phyloP scores from a whole-genome alignment of 2,329 filamentous ascomycete genomes.

The Plectosphaerella cucumerina region DNA sequence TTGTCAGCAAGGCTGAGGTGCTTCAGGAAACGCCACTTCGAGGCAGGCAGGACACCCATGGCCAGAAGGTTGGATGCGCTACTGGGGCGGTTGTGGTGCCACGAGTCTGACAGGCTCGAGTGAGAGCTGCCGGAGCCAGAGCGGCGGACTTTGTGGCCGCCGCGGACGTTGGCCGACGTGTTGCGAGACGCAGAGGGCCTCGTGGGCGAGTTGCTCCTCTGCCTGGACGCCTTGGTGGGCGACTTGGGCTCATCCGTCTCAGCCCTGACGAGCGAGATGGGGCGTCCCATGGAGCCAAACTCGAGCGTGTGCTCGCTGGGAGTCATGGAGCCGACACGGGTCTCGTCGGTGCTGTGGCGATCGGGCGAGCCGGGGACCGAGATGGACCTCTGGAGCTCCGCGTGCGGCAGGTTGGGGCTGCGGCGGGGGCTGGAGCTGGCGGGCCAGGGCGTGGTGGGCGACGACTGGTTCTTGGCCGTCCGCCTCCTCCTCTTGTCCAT shows the following conservation, averaged over 20 bases:
- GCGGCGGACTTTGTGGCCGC: constrained; percentile 71
- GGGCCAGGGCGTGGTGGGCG: constrained; percentile 69
- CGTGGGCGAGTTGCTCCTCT: constrained; percentile 75
- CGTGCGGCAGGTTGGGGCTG: constrained; percentile 60
- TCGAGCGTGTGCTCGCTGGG: constrained; percentile 46
- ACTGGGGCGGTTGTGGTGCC: constrained; percentile 54
- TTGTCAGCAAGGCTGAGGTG: constrained; percentile 93
- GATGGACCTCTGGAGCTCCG: constrained; percentile 63
- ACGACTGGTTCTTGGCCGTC: constrained; percentile 80
- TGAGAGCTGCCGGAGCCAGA: constrained; percentile 92
- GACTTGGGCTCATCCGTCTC: constrained; percentile 45
- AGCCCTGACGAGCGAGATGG: constrained; percentile 40
- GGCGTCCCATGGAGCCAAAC: constrained; percentile 31
- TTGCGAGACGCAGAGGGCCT: constrained; percentile 74
- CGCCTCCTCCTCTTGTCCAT: constrained; percentile 88
- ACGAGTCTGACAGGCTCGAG: constrained; percentile 66
- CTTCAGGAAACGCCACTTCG: constrained; percentile 92
- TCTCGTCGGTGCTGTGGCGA: constrained; percentile 40
- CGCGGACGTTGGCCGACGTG: constrained; percentile 61
- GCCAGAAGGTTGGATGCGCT: constrained; percentile 76
- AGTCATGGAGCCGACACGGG: constrained; percentile 57
- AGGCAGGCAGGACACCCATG: constrained; percentile 68
- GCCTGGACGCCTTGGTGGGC: constrained; percentile 43
- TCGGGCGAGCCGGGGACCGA: constrained; percentile 65
- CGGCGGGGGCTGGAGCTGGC: constrained; percentile 51